Base-by-base conservation (phyloP, 305 asterid species). In the Rubia tinctorum region DNA sequence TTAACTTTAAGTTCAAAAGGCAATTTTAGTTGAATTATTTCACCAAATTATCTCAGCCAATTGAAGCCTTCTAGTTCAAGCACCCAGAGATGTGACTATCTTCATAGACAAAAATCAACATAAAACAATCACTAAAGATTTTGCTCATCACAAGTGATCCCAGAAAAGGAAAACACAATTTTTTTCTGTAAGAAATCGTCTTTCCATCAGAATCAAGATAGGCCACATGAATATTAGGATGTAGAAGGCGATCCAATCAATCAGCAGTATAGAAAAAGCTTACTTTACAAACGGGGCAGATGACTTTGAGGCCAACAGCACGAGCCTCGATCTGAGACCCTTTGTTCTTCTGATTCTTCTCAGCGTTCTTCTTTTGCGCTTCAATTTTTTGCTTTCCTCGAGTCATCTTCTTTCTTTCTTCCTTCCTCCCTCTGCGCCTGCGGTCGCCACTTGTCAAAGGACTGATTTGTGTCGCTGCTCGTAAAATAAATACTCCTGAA, bases 281-380 rank as follows among this genome's bases (percentile, higher is more conserved):
- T 84, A 93, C 98, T 80, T 90, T 92, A 79, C 98, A 93, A 77
- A 91, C 76, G 78, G 98, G 91, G 85, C 97, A 93, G 84, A 85
- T 71, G 75, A 91, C 87, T 86, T 90, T 92, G 86, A 94, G 97
- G 72, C 97, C 98, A 69, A 79, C 88, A 55, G 97, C 96, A 56
- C 97, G 97, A 47, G 98, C 97, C 73, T 94, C 98, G 73, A 94
- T 65, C 86, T 94, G 98, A 74, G 98, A 91, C 1, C 98, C 98
- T 82, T 90, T 94, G 49, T 72, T 2, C 81, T 84, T 91, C 82
- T 89, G 93, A 78, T 90, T 91, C 86, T 75, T 94, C 83, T 94
- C 99, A 0, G 96, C 93, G 58, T 91, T 91, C 82, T 80, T 89
- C 67, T 39, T 85, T 83, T 94, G 99, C 5, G 99, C 95, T 71